These are phyloP conservation scores for Lactarius sp. DNA, from an alignment of 768 basidiomycete species.

Conservation along the genomic window DNA sequence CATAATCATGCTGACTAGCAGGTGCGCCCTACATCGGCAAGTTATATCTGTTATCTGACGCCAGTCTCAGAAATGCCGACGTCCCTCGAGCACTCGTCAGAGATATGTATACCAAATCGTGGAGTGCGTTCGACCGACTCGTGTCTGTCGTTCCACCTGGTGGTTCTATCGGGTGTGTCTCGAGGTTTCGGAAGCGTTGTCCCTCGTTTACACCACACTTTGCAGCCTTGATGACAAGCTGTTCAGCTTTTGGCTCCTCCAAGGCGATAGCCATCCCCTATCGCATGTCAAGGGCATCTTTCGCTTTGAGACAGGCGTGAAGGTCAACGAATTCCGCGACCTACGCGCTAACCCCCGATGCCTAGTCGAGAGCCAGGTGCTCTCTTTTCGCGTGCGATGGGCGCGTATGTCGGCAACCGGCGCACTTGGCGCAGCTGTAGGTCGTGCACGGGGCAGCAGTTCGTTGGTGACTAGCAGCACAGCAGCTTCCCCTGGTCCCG, in stretches of 20 bases:
- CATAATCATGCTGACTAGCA: constrained; percentile 64
- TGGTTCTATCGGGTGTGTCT: constrained; percentile 75
- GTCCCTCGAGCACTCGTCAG: constrained; percentile 79
- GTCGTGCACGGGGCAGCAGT: constrained; percentile 31
- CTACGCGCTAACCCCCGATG: constrained; percentile 85
- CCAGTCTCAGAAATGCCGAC: constrained; percentile 64
- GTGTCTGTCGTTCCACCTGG: constrained; percentile 89
- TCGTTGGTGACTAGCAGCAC: constrained; percentile 28
- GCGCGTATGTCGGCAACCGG: constrained; percentile 67
- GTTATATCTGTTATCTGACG: neutral
- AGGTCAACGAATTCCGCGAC: constrained; percentile 85
- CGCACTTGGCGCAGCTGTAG: constrained; percentile 46
- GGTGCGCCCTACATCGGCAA: constrained; percentile 38
- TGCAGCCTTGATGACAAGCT: constrained; percentile 84
- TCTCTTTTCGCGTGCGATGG: constrained; percentile 81
- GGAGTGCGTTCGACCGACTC: constrained; percentile 87
- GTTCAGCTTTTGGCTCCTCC: constrained; percentile 85
- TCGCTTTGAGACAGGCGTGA: constrained; percentile 84
- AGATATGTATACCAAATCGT: constrained; percentile 90
- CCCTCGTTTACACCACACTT: constrained; percentile 2
- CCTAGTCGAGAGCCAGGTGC: constrained; percentile 74
- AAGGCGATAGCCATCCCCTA: constrained; percentile 69
- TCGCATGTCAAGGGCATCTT: constrained; percentile 81
- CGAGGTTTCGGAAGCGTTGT: constrained; percentile 7
- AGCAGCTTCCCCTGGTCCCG: constrained; percentile 21